Conservation (phyloP, 2,329 filamentous ascomycete genomes). For the Fusarium anthophilum region DNA sequence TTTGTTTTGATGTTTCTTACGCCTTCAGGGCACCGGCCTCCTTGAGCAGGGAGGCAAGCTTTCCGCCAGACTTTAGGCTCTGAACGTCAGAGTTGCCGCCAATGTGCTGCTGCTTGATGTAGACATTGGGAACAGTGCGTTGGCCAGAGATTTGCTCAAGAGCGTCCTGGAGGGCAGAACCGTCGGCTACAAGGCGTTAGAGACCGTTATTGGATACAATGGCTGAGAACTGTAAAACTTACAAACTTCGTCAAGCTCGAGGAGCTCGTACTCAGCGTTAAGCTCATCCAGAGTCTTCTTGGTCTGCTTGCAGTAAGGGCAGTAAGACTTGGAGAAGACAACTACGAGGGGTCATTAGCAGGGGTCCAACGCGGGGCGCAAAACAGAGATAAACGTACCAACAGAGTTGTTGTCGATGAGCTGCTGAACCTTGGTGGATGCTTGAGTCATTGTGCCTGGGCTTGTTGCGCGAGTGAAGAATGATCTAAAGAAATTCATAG, state of each 20-base stretch:
- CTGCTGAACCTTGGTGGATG: slow-evolving; percentile 82
- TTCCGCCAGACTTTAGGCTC: slow-evolving; percentile 59
- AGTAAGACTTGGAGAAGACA: slow-evolving; percentile 97
- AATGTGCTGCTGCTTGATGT: slow-evolving; percentile 90
- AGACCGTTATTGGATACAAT: neutral
- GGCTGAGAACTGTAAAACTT: slow-evolving; percentile 50
- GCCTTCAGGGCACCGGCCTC: slow-evolving; percentile 55
- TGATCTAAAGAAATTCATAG: slow-evolving; percentile 74
- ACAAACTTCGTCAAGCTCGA: slow-evolving; percentile 90
- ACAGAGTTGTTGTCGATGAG: slow-evolving; percentile 92
- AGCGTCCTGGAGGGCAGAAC: slow-evolving; percentile 81
- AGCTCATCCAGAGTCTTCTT: slow-evolving; percentile 78
- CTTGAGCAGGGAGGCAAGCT: slow-evolving; percentile 54
- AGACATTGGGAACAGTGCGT: slow-evolving; percentile 94
- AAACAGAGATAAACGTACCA: slow-evolving; percentile 60
- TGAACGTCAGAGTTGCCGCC: slow-evolving; percentile 93
- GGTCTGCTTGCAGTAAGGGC: slow-evolving; percentile 86
- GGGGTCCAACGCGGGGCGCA: neutral
- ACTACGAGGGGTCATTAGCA: slow-evolving; percentile 57
- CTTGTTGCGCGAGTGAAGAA: slow-evolving; percentile 72
- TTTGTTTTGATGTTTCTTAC: slow-evolving; percentile 45
- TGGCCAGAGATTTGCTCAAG: slow-evolving; percentile 84
- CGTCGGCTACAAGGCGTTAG: slow-evolving; percentile 71
- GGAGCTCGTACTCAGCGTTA: slow-evolving; percentile 75
- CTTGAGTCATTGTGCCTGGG: slow-evolving; percentile 80